Evolutionary conservation across 352 stramenopile species (phyloP).

Genomic region (Pythium vanterpoolii): DNA sequence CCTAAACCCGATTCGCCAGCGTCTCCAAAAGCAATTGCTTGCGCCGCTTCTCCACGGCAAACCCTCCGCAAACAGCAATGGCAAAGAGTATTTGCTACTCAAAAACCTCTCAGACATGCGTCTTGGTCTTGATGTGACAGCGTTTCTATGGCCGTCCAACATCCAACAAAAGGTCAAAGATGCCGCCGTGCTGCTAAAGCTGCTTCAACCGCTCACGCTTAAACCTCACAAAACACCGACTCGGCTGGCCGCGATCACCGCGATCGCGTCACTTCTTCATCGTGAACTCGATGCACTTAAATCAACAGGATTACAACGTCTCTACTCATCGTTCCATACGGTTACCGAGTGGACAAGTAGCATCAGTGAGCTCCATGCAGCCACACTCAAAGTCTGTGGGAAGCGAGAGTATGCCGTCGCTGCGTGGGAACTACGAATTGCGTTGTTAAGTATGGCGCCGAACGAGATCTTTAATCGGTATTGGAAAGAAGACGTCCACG

Average conservation of each 20-base stretch:
- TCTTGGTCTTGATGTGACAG: conserved; percentile 30
- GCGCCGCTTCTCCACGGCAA: conserved; percentile 9
- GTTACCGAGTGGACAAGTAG: conserved; percentile 58
- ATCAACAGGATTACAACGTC: conserved; percentile 10
- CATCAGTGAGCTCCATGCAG: conserved; percentile 56
- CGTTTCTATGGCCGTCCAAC: conserved; percentile 11
- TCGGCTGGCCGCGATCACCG: conserved; percentile 34
- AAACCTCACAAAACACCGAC: conserved; percentile 54
- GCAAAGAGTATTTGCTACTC: conserved; percentile 36
- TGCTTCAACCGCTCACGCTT: conserved; percentile 40
- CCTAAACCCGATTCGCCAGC: conserved; percentile 21
- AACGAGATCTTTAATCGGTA: conserved; percentile 67
- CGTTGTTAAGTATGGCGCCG: conserved; percentile 43
- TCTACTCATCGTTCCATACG: conserved; percentile 25
- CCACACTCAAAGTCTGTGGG: conserved; percentile 39
- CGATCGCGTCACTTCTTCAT: conserved; percentile 38
- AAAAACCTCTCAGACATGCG: conserved; percentile 37
- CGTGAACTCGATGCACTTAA: conserved; percentile 37
- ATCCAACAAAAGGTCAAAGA: conserved; percentile 30
- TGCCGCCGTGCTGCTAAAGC: conserved; percentile 38
- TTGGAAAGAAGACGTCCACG: conserved; percentile 64
- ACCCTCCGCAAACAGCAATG: neutral
- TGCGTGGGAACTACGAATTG: conserved; percentile 50
- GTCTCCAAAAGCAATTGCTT: conserved; percentile 42
- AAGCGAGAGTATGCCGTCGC: conserved; percentile 43